A percentile compares a stretch with the other conserved stretches of the same genome.
Evolutionary conservation across 306 rosid genomes (phyloP).

Genomic region (Dalbergia cochinchinensis): DNA sequence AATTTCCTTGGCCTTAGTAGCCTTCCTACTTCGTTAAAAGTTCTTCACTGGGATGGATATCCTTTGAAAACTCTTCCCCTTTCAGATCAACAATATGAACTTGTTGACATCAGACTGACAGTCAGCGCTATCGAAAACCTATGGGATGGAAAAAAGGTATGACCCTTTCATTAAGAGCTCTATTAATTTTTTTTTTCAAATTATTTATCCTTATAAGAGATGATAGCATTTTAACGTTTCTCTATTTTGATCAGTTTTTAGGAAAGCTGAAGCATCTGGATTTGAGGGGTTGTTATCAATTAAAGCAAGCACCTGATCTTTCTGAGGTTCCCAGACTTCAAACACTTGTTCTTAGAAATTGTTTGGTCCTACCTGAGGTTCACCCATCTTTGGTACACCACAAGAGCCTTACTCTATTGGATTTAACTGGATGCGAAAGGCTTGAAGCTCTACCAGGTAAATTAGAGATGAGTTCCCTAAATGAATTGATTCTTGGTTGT

Average conservation of each 20-base stretch:
- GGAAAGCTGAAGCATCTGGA: no score
- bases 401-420: neutral
- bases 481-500: neutral
- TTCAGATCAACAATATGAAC: neutral
- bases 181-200: neutral
- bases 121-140: neutral
- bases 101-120: slow-evolving; percentile 25
- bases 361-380: neutral
- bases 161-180: neutral
- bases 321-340: neutral
- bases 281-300: no score
- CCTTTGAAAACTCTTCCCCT: neutral
- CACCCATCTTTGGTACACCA: slow-evolving; percentile 17
- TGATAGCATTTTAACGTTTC: no score
- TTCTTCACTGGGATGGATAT: slow-evolving; percentile 7
- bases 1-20: neutral
- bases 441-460: neutral
- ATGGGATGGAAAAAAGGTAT: slow-evolving; percentile 10
- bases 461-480: neutral
- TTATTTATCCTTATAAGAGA: no score
- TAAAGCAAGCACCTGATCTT: no score
- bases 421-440: slow-evolving; percentile 1
- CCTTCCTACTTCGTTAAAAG: neutral
- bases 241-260: no score
- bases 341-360: neutral